Conservation (phyloP, 129 eudicot species). For the Oenanthe sinensis region DNA sequence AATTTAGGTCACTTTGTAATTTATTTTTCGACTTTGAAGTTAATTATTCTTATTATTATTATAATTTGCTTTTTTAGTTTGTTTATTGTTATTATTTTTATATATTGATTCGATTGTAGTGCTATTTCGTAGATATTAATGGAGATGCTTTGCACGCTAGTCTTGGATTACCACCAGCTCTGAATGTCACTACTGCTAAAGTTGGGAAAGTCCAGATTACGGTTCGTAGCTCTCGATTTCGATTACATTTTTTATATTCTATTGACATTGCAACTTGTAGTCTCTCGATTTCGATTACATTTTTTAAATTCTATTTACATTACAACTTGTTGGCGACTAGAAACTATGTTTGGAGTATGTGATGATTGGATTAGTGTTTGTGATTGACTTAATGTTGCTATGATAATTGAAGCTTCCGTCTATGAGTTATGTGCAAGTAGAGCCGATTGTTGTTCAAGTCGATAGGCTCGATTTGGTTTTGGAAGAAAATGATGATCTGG, state of each 20-base stretch:
- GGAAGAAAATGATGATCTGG: conserved; percentile 81
- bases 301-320: neutral
- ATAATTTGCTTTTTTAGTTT: conserved; percentile 3
- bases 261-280: neutral
- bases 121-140: conserved; percentile 56
- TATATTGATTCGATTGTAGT: conserved; percentile 1
- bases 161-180: conserved; percentile 85
- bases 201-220: conserved; percentile 82
- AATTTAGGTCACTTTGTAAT: conserved; percentile 48
- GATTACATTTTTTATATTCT: neutral
- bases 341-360: neutral
- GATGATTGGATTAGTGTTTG: conserved; percentile 4
- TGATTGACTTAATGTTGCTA: conserved; percentile 14
- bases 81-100: neutral
- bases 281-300: conserved; percentile 1
- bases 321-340: neutral
- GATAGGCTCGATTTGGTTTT: conserved; percentile 89
- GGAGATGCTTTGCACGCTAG: conserved; percentile 97
- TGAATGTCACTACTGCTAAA: conserved; percentile 85
- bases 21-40: conserved; percentile 9
- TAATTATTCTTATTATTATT: too few species aligned
- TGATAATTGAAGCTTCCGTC: conserved; percentile 69
- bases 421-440: conserved; percentile 82
- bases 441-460: conserved; percentile 90
- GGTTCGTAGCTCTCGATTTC: conserved; percentile 33